Evolutionary conservation across 1,139 yeast genomes (phyloP).

Genomic region (Geotrichum siamense): DNA sequence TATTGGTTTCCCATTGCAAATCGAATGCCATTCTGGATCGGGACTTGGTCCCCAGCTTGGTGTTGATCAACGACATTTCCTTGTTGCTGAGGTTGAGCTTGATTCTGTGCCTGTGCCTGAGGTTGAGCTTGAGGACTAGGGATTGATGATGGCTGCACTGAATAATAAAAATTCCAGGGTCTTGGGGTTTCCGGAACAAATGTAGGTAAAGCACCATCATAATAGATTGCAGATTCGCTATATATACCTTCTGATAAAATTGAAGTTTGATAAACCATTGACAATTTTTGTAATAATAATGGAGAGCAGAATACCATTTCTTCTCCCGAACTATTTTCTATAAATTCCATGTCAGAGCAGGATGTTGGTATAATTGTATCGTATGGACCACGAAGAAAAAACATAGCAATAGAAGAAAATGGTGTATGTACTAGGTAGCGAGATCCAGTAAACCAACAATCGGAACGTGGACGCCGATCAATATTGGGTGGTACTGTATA

Average conservation of each 20-base stretch:
- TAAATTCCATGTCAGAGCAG: constrained; percentile 11
- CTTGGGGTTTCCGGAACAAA: background rate
- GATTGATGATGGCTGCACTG: constrained; percentile 1
- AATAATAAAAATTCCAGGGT: background rate
- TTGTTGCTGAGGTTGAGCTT: background rate
- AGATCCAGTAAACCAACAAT: too few species aligned
- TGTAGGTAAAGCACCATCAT: too few species aligned
- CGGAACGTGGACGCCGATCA: too few species aligned
- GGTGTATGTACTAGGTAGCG: too few species aligned
- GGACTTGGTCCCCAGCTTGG: constrained; percentile 1
- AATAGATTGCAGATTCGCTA: constrained; percentile 12
- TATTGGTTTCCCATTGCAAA: constrained; percentile 7
- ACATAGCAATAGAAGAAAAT: too few species aligned
- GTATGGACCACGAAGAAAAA: constrained; percentile 2
- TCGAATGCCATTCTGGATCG: constrained; percentile 5
- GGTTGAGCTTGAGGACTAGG: background rate
- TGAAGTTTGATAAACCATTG: constrained; percentile 2
- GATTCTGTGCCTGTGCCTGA: constrained; percentile 2
- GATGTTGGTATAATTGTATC: constrained; percentile 10
- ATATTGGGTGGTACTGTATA: too few species aligned
- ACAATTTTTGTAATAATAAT: constrained; percentile 5
- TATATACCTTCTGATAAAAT: constrained; percentile 12
- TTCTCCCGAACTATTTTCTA: constrained; percentile 12
- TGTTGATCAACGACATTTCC: background rate
- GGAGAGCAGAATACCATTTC: constrained; percentile 17